These are phyloP conservation scores for Termitomyces heimii DNA, from an alignment of 768 basidiomycete species.

Conservation along the genomic window DNA sequence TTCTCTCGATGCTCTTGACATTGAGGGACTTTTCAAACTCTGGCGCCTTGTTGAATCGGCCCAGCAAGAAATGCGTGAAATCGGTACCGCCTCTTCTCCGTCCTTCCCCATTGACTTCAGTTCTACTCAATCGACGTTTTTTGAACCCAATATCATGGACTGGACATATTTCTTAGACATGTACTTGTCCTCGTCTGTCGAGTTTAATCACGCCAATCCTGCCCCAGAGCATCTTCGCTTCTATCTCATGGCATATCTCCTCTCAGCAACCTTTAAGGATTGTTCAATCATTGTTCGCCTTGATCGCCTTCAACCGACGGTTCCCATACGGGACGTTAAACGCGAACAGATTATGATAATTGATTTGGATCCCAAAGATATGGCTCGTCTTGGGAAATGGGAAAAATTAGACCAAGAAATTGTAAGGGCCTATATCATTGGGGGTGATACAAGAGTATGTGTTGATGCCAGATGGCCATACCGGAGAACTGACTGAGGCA, in stretches of 20 bases:
- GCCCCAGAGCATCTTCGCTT: slow-evolving; percentile 45
- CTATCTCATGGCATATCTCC: slow-evolving; percentile 68
- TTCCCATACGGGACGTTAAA: slow-evolving; percentile 8
- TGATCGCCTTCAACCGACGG: slow-evolving; percentile 21
- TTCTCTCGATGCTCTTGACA: slow-evolving; percentile 75
- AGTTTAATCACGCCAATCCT: slow-evolving; percentile 31
- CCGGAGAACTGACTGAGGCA: background rate
- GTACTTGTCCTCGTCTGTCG: slow-evolving; percentile 34
- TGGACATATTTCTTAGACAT: slow-evolving; percentile 58
- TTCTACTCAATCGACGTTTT: slow-evolving; percentile 21
- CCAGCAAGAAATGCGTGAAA: slow-evolving; percentile 6
- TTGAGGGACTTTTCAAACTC: slow-evolving; percentile 67
- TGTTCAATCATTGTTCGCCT: slow-evolving; percentile 59
- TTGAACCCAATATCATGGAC: slow-evolving; percentile 56
- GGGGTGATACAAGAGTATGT: slow-evolving; percentile 23
- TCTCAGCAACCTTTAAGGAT: slow-evolving; percentile 95
- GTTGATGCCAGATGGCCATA: slow-evolving; percentile 19
- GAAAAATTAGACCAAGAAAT: slow-evolving; percentile 67
- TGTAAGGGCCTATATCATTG: slow-evolving; percentile 33
- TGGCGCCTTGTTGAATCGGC: slow-evolving; percentile 26
- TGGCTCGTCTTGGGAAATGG: slow-evolving; percentile 65
- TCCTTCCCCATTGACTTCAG: slow-evolving; percentile 25
- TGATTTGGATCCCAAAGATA: slow-evolving; percentile 81
- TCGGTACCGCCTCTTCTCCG: slow-evolving; percentile 10
- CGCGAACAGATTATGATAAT: slow-evolving; percentile 56